Base-by-base conservation (phyloP, 768 basidiomycete species). In the Mycena rosella region DNA sequence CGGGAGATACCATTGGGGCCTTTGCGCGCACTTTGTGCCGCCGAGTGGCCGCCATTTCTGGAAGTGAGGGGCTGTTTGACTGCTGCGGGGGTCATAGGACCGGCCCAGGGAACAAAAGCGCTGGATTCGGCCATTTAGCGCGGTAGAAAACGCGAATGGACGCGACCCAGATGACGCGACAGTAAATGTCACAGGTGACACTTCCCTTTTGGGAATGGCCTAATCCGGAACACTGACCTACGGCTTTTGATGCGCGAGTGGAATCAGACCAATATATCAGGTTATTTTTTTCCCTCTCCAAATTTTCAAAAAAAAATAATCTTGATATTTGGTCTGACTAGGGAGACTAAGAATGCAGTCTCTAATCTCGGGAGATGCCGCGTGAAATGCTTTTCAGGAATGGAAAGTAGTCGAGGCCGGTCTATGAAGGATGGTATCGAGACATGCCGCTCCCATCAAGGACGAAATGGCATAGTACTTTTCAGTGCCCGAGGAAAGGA, bases 341-440 rank as follows among this genome's bases (percentile, higher is more conserved):
- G 59, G 59, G 59, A 60, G 59, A 60, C 59, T 60, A 60, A 20
- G 34, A n/a, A n/a, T n/a, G n/a, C n/a, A n/a, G n/a, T n/a, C n/a
- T n/a, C n/a, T n/a, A n/a, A n/a, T n/a, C n/a, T n/a, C n/a, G n/a
- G n/a, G n/a, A n/a, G n/a, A n/a, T n/a, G n/a, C n/a, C n/a, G n/a
- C n/a, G n/a, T n/a, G n/a, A n/a, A n/a, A n/a, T n/a, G n/a, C n/a
- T n/a, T n/a, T n/a, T n/a, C n/a, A n/a, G n/a, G n/a, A n/a, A n/a
- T n/a, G n/a, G n/a, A n/a, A n/a, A n/a, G n/a, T n/a, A n/a, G n/a
- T n/a, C n/a, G n/a, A n/a, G n/a, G n/a, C n/a, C n/a, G n/a, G n/a
- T n/a, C n/a, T n/a, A n/a, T n/a, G n/a, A n/a, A n/a, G n/a, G n/a
- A n/a, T n/a, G n/a, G n/a, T n/a, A n/a, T n/a, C n/a, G n/a, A n/a